A percentile compares a stretch with the other conserved stretches of the same genome.
phyloP scores from a whole-genome alignment of 2,329 filamentous ascomycete species.

The Epichloe gansuensis region DNA sequence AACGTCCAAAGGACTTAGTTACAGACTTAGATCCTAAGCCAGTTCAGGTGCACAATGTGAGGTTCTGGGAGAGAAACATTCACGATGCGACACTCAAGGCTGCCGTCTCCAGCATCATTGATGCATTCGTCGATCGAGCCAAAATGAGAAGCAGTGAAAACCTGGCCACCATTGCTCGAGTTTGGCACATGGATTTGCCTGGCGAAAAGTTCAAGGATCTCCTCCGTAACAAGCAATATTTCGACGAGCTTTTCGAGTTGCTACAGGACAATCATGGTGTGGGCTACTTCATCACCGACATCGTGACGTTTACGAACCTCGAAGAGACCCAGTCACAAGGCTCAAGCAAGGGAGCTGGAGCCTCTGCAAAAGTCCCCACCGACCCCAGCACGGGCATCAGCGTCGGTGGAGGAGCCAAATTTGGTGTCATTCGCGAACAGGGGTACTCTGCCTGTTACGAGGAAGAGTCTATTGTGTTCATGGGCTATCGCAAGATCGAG shows the following conservation, averaged over 20 bases:
- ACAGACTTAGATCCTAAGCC: conserved; percentile 16
- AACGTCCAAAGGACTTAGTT: conserved; percentile 13
- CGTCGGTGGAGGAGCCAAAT: conserved; percentile 9
- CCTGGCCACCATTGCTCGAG: conserved; percentile 15
- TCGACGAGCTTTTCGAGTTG: conserved; percentile 16
- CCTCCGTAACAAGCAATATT: conserved; percentile 14
- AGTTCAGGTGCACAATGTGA: conserved; percentile 15
- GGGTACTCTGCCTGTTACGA: conserved; percentile 14
- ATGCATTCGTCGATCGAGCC: conserved; percentile 14
- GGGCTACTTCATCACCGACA: conserved; percentile 17
- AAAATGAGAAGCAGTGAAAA: conserved; percentile 10
- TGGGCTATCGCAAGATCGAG: conserved; percentile 15
- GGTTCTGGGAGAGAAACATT: conserved; percentile 16
- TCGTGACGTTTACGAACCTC: conserved; percentile 16
- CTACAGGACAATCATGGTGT: conserved; percentile 12
- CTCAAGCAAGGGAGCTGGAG: conserved; percentile 7
- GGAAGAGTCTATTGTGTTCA: conserved; percentile 17
- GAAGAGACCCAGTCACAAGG: conserved; percentile 10
- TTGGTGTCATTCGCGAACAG: conserved; percentile 12
- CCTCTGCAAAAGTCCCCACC: conserved; percentile 9
- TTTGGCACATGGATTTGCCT: conserved; percentile 19
- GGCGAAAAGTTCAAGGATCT: conserved; percentile 18
- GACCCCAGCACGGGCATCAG: conserved; percentile 11
- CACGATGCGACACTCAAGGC: conserved; percentile 13
- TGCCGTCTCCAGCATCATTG: conserved; percentile 15